Evolutionary conservation across 2,329 filamentous ascomycete species (phyloP), one percentile per base, ranked within the genome.

Genomic region (Pseudogymnoascus sp.): DNA sequence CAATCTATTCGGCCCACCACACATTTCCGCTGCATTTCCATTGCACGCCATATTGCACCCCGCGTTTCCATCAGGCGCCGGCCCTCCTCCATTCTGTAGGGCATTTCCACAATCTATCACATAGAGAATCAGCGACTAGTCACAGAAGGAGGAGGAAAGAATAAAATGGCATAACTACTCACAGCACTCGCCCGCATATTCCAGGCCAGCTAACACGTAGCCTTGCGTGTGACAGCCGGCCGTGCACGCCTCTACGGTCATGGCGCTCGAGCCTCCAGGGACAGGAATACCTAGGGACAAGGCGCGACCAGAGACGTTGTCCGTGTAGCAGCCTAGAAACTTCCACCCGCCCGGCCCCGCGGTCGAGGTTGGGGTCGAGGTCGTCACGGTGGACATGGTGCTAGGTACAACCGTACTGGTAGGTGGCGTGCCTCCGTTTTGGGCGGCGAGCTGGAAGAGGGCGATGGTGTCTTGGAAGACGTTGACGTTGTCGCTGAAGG

Each of bases 171-270:
- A 37, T 6, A 15, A 15, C n/a, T 15, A 37, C 39, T 42, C n/a
- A 42, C 39, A 79, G 65, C 75, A 80, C 66, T 81, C 77, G 3
- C 75, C 69, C 58, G 74, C 71, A 64, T 80, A 80, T 65, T 81
- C 78, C 37, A 80, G 67, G 45, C 79, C 79, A 60, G 72, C 70
- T 73, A 80, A 64, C 10, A 64, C 65, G 63, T 76, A 79, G 3
- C 64, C 65, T 25, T 63, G 61, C 25, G 36, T 60, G 35, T 66
- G 61, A 52, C 68, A 70, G 2, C 65, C 62, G 12, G 60, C 33
- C 3, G 64, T 64, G 45, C 68, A 70, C 7, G 62, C 58, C 12
- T 60, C 65, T 13, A 69, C 64, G 0, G 69, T 69, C 60, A 67
- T 62, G 25, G 62, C 61, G 35, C 27, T 59, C 3, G 60, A 15